A percentile compares a stretch with the other conserved stretches of the same genome.
phyloP scores from a whole-genome alignment of 2,329 filamentous ascomycete genomes.

The Penicillium sclerotigenum region DNA sequence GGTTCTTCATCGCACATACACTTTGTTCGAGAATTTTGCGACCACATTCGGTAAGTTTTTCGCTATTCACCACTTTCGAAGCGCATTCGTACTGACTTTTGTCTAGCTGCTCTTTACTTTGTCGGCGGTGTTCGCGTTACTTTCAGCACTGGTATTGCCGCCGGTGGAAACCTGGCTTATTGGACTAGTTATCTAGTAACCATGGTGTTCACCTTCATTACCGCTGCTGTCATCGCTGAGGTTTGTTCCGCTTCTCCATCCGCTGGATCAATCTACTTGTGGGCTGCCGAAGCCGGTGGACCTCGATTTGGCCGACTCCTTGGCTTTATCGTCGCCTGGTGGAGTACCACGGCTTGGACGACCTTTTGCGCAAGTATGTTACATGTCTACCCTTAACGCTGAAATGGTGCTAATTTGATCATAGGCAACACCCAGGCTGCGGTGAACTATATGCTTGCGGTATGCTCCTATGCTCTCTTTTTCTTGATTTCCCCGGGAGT shows the following conservation, averaged over 20 bases:
- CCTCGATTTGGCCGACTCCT: conserved; percentile 55
- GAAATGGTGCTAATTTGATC: background rate
- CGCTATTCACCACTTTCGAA: no score
- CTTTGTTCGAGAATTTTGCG: conserved; percentile 57
- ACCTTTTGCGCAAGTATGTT: conserved; percentile 53
- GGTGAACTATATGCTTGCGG: conserved; percentile 53
- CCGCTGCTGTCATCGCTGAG: conserved; percentile 59
- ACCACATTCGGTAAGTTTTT: conserved; percentile 53
- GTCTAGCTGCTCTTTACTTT: conserved; percentile 58
- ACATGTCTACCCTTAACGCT: background rate
- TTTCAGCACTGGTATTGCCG: conserved; percentile 61
- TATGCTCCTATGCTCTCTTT: conserved; percentile 36
- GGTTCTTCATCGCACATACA: conserved; percentile 58
- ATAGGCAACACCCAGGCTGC: conserved; percentile 51
- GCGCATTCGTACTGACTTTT: background rate
- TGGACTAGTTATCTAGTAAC: conserved; percentile 62
- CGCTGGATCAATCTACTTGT: conserved; percentile 59
- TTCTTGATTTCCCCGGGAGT: background rate
- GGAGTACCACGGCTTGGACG: conserved; percentile 62
- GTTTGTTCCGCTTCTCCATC: conserved; percentile 59
- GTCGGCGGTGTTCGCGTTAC: conserved; percentile 60
- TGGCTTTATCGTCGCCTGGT: conserved; percentile 63
- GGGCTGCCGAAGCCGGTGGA: conserved; percentile 60
- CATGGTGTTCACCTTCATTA: conserved; percentile 60
- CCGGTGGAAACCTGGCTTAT: conserved; percentile 59